phyloP scores from a whole-genome alignment of 768 basidiomycete genomes.

The Bullera alba region DNA sequence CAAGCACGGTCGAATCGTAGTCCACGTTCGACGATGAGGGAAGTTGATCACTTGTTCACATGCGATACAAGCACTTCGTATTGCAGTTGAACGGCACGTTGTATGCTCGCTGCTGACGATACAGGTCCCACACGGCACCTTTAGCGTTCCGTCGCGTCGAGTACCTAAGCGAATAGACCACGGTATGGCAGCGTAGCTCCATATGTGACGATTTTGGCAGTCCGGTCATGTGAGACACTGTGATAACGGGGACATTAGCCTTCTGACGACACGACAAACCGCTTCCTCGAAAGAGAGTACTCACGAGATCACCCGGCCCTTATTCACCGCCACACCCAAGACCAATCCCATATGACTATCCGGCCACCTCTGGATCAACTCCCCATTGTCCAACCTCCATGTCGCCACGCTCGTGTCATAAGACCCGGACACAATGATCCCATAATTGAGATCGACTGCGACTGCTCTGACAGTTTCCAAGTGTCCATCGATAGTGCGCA shows the following conservation, averaged over 20 bases:
- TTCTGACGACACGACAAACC: neutral
- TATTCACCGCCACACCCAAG: slow-evolving; percentile 10
- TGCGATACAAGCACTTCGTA: too few relatives aligned
- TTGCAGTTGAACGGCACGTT: too few relatives aligned
- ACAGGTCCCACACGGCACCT: too few relatives aligned
- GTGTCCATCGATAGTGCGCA: slow-evolving; percentile 22
- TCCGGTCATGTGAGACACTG: slow-evolving; percentile 18
- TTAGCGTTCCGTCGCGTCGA: too few relatives aligned
- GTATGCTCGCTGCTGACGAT: too few relatives aligned
- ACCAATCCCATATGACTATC: slow-evolving; percentile 5
- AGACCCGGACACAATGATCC: slow-evolving; percentile 21
- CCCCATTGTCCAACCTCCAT: slow-evolving; percentile 16
- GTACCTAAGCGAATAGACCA: slow-evolving; percentile 14
- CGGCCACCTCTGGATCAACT: slow-evolving; percentile 8
- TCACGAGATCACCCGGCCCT: slow-evolving; percentile 6
- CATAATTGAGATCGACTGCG: slow-evolving; percentile 3
- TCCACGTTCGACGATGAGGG: too few relatives aligned
- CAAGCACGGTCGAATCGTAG: too few relatives aligned
- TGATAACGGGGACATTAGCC: neutral
- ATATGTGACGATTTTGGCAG: slow-evolving; percentile 16
- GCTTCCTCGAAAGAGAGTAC: neutral
- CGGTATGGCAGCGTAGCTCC: slow-evolving; percentile 23
- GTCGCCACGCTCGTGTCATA: slow-evolving; percentile 30
- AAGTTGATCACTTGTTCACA: too few relatives aligned
- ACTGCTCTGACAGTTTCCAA: slow-evolving; percentile 24